Conservation (phyloP, 2,329 filamentous ascomycete genomes). For the Aureobasidium sp. region DNA sequence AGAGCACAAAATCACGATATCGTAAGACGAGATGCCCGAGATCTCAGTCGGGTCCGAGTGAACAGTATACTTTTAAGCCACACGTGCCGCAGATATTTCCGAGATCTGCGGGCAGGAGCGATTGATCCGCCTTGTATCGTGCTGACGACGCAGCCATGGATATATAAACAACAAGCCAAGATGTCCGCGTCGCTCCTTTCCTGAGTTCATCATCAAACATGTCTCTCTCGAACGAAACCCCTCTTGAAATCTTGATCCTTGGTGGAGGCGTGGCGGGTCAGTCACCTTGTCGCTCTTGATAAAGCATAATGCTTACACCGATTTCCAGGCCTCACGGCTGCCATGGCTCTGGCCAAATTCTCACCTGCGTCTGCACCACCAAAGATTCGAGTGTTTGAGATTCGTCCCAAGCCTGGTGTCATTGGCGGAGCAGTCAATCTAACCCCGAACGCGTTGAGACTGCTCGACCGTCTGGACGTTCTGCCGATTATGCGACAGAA, state of each 20-base stretch:
- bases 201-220: not conserved
- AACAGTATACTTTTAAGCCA: not conserved
- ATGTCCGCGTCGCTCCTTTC: not conserved
- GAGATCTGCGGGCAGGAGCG: not conserved
- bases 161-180: not conserved
- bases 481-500: slow-evolving; percentile 29
- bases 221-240: not conserved
- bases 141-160: not conserved
- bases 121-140: not conserved
- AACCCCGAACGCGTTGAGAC: slow-evolving; percentile 38
- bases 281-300: not conserved
- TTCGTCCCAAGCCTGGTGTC: slow-evolving; percentile 36
- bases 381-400: slow-evolving; percentile 41
- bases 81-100: not conserved
- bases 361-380: slow-evolving; percentile 23
- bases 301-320: not conserved
- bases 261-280: slow-evolving; percentile 12
- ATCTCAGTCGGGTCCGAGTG: not conserved
- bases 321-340: slow-evolving; percentile 37
- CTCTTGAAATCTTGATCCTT: slow-evolving; percentile 8
- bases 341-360: slow-evolving; percentile 40
- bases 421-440: slow-evolving; percentile 40
- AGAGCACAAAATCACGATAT: too few relatives aligned
- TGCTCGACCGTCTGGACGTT: slow-evolving; percentile 28
- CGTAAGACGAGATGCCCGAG: too few relatives aligned